phyloP scores from a whole-genome alignment of 352 stramenopile genomes.

The Phytophthora syringae region DNA sequence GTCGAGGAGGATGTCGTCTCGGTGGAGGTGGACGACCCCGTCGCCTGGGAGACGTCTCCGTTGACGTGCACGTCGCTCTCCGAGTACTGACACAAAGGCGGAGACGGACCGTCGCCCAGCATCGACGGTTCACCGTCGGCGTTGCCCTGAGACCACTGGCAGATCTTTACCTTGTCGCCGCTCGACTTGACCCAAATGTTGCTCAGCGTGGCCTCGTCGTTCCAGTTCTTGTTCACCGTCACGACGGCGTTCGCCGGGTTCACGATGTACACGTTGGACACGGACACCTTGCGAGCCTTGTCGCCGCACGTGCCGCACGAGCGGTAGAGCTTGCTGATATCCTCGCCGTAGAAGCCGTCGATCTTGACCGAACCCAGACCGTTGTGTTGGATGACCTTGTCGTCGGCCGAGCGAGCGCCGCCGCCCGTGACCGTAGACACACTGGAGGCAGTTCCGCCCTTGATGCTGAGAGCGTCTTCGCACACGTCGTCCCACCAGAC shows the following conservation, averaged over 20 bases:
- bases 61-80: constrained; percentile 5
- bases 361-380: too few relatives aligned
- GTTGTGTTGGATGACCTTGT: too few relatives aligned
- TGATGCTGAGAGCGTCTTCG: too few relatives aligned
- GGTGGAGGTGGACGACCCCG: not conserved
- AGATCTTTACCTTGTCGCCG: not conserved
- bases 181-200: constrained; percentile 21
- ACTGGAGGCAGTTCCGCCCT: too few relatives aligned
- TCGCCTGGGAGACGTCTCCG: not conserved
- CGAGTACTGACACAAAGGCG: constrained; percentile 17
- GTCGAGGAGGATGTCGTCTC: constrained; percentile 16
- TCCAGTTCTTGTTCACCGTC: constrained; percentile 35
- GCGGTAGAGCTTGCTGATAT: constrained; percentile 8
- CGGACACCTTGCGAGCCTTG: too few relatives aligned
- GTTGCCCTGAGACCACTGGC: not conserved
- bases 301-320: constrained; percentile 7
- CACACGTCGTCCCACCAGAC: too few relatives aligned
- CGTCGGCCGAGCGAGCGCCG: too few relatives aligned
- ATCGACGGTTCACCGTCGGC: not conserved
- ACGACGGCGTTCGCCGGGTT: constrained; percentile 11
- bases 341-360: constrained; percentile 19
- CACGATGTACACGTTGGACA: constrained; percentile 25
- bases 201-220: constrained; percentile 21
- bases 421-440: too few relatives aligned
- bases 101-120: constrained; percentile 4